Evolutionary conservation across 352 stramenopile genomes (phyloP).

Genomic region (Halophytophthora batemanensis): DNA sequence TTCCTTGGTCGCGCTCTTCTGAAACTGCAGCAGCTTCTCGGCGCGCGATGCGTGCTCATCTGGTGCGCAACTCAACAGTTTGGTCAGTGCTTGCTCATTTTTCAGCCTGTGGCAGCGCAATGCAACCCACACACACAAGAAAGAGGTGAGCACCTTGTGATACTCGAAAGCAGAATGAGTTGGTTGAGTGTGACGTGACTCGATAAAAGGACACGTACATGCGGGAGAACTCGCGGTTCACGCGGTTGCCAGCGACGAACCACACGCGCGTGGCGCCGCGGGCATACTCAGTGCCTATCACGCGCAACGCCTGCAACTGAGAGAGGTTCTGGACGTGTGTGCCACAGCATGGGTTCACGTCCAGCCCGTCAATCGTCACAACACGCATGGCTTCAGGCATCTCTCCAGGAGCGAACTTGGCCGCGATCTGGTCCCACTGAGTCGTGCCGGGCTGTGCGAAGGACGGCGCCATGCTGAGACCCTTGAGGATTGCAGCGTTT

Average conservation of each 20-base stretch:
- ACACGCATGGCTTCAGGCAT: conserved; percentile 72
- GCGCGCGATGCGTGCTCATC: conserved; percentile 65
- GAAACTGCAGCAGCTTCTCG: conserved; percentile 60
- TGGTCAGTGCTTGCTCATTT: conserved; percentile 67
- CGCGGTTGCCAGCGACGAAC: conserved; percentile 81
- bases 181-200: no score
- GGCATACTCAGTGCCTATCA: conserved; percentile 72
- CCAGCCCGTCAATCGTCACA: conserved; percentile 79
- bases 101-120: conserved; percentile 30
- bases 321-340: conserved; percentile 78
- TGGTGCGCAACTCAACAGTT: conserved; percentile 63
- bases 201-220: conserved; percentile 35
- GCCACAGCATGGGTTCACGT: conserved; percentile 87
- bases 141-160: conserved; percentile 4
- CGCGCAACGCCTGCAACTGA: conserved; percentile 70
- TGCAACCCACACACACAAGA: background rate
- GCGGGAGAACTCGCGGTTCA: conserved; percentile 72
- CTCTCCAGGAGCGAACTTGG: conserved; percentile 53
- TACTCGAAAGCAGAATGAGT: no score
- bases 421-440: conserved; percentile 54
- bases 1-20: conserved; percentile 58
- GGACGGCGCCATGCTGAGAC: conserved; percentile 51
- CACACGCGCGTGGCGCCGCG: conserved; percentile 68
- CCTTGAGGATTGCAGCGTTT: conserved; percentile 71
- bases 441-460: conserved; percentile 51